Base-by-base conservation (phyloP, 2,329 filamentous ascomycete genomes). In the Orbilia oligospora region DNA sequence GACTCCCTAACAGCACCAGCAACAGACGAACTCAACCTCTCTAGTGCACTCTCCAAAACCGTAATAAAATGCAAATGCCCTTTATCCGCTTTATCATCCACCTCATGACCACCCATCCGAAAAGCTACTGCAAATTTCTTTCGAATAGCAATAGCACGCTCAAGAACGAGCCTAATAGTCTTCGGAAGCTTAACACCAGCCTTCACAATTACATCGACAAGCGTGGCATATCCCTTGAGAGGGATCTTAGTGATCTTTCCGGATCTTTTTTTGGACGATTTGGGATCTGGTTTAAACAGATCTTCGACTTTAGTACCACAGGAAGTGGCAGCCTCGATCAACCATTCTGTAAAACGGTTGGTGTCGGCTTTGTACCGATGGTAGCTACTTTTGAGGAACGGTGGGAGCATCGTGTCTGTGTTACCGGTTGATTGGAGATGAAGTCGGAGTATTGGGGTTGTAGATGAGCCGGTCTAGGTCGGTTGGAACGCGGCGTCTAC, bases 301-400 rank as follows among this genome's bases (percentile, higher is more conserved):
- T 30, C 14, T 8, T 55, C 51, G 24, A 55, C 51, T 9, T 55
- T 33, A 24, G 20, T 18, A 9, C 64, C 64, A 18, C 46, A 67
- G 4, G 64, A 67, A 22, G 10, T 18, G 16, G 64, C 64, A 8
- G 64, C 55, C 16, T 33, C 20, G 12, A 67, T 36, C 3, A 67
- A 20, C 64, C 64, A 67, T 14, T 49, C 30, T n/a, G 64, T 67
- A 20, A 67, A 67, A 0, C 27, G 30, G 9, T 44, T 49, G 18
- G 64, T 67, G n/a, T 67, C 64, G 10, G 48, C 36, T 33, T 67
- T 67, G 33, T 67, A 67, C 16, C 48, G 46, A n/a, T 67, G 46
- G 14, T 67, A 67, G 48, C 64, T 67, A 12, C 30, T 67, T 24
- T 55, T 67, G 18, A 67, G 33, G 49, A 38, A 53, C 14, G 51